Evolutionary conservation across 2,329 filamentous ascomycete species (phyloP).

Genomic region (Graphilbum sp.): DNA sequence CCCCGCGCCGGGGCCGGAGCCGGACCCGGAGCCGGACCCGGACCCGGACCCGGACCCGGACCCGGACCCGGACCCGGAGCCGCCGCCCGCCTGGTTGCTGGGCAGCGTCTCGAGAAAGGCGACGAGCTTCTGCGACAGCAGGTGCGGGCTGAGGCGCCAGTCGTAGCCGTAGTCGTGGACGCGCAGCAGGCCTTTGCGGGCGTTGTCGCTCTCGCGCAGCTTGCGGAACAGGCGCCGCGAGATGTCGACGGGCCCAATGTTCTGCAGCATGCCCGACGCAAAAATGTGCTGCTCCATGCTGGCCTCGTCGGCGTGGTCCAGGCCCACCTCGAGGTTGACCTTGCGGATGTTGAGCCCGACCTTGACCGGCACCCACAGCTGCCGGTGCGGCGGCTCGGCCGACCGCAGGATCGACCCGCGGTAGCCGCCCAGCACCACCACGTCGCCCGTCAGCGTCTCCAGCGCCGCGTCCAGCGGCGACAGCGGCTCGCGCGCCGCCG

Average conservation of each 20-base stretch:
- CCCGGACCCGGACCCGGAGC: conserved; percentile 35
- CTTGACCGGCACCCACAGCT: conserved; percentile 88
- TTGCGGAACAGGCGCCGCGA: conserved; percentile 68
- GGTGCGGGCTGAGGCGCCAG: conserved; percentile 73
- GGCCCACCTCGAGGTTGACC: conserved; percentile 75
- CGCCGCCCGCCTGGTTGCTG: conserved; percentile 49
- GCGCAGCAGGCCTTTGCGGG: conserved; percentile 50
- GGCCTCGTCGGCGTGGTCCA: conserved; percentile 69
- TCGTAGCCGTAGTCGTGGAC: conserved; percentile 91
- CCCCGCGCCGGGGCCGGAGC: conserved; percentile 32
- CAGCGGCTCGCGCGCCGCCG: not conserved
- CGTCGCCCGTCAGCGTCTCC: conserved; percentile 59
- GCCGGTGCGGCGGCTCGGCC: conserved; percentile 64
- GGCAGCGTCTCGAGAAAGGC: conserved; percentile 58
- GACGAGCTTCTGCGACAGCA: conserved; percentile 56
- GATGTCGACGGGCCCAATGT: conserved; percentile 85
- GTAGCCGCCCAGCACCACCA: conserved; percentile 83
- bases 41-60: too few species aligned
- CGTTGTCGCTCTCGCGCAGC: conserved; percentile 58
- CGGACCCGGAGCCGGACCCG: too few species aligned
- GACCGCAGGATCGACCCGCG: conserved; percentile 80
- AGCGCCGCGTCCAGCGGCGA: conserved; percentile 31
- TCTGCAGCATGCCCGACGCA: conserved; percentile 73
- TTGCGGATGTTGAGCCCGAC: conserved; percentile 83
- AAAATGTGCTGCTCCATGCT: conserved; percentile 71